Percentiles rank a stretch among this genome's conserved stretches.
Evolutionary conservation across 345 rosid genomes (phyloP).

Genomic region (Eucalyptus sideroxylon): DNA sequence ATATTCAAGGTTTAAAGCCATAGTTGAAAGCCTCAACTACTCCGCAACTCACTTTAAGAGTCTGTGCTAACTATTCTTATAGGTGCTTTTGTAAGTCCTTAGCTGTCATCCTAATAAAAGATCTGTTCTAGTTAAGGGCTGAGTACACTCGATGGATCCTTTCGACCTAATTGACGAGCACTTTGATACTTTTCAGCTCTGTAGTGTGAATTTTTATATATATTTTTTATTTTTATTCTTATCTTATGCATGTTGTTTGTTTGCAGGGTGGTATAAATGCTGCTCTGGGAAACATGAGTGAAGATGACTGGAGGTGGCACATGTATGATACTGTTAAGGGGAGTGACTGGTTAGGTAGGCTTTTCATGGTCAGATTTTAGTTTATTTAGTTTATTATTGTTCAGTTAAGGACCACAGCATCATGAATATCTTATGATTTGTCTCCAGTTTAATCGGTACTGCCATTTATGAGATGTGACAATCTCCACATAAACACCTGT

Average conservation of each 20-base stretch:
- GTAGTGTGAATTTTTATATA: background rate
- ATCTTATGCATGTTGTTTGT: background rate
- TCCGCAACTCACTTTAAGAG: background rate
- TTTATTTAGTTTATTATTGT: background rate
- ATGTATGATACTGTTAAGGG: constrained; percentile 99
- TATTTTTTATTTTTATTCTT: background rate
- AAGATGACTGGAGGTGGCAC: constrained; percentile 99
- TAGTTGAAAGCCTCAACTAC: background rate
- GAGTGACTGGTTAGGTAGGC: constrained; percentile 95
- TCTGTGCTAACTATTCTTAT: background rate
- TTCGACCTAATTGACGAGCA: background rate
- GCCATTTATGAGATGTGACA: background rate
- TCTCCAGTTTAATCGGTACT: background rate
- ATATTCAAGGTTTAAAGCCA: background rate
- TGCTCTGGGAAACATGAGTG: constrained; percentile 93
- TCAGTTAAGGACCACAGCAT: background rate
- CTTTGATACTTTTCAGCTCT: background rate
- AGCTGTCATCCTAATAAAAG: background rate
- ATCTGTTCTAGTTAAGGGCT: background rate
- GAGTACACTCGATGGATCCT: background rate
- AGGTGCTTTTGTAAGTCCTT: background rate
- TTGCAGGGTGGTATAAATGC: constrained; percentile 97
- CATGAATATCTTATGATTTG: background rate
- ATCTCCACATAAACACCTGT: background rate
- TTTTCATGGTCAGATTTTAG: background rate